Base-by-base conservation (phyloP, 2,329 filamentous ascomycete genomes). In the Fusarium cicatricum region DNA sequence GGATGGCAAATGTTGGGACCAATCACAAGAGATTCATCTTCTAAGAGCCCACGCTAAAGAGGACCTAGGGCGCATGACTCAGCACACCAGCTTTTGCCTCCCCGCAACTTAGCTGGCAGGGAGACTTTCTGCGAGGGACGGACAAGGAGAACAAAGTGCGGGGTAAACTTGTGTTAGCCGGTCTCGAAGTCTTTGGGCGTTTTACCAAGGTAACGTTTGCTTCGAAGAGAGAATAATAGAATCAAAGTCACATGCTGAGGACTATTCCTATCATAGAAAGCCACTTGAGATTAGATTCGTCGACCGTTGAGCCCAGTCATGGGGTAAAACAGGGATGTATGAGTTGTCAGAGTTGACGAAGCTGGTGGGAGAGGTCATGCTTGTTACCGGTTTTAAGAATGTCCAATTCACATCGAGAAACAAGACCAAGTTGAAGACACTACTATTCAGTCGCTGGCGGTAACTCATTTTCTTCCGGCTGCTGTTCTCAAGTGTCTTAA, bases 81-180 rank as follows among this genome's bases (percentile, higher is more conserved):
- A 58, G 49, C 52, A 52, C 34, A 37, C 16, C 40, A 40, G 40
- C n/a, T 14, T 36, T 36, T 49, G 48, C 53, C 57, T 50, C 57
- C 56, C 48, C 51, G 50, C 52, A 48, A 52, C n/a, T n/a, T n/a
- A 43, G 49, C 32, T 23, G 41, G 49, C 41, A 41, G 57, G 53
- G 57, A 54, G 49, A 51, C 28, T 50, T 44, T 39, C 54, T 57
- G n/a, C n/a, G n/a, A n/a, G n/a, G n/a, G n/a, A n/a, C n/a, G n/a
- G n/a, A n/a, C n/a, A n/a, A n/a, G n/a, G n/a, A n/a, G n/a, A n/a
- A n/a, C n/a, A n/a, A n/a, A n/a, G n/a, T 58, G 58, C 58, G 58
- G 58, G 54, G 58, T 55, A 60, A 32, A 9, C 26, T 14, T 17
- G 16, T 34, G 28, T 38, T 42, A 40, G 26, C 23, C 45, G 10